Conservation (phyloP, 129 eudicot genomes). For the Apium graveolens region DNA sequence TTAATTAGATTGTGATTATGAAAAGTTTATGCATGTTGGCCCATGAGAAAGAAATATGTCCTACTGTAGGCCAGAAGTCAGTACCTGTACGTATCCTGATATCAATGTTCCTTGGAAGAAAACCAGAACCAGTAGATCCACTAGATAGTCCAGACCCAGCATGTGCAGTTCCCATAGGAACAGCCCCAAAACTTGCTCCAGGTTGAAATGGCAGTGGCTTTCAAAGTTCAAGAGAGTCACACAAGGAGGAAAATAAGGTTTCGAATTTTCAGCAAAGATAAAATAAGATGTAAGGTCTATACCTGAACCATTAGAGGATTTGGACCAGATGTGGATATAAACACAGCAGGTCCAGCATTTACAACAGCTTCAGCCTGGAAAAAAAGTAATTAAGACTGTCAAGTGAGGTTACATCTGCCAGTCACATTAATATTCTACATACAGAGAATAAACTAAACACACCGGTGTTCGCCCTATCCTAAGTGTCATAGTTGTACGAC, state of each 20-base stretch:
- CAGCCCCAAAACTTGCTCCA: constrained; percentile 57
- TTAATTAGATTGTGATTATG: background rate
- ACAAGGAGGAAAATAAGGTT: background rate
- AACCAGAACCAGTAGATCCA: constrained; percentile 44
- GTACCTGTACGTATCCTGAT: constrained; percentile 80
- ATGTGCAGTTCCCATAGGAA: constrained; percentile 39
- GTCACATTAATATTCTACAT: background rate
- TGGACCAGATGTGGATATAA: constrained; percentile 67
- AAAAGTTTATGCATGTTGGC: background rate
- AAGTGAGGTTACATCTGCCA: background rate
- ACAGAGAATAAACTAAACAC: constrained; percentile 17
- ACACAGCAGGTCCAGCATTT: constrained; percentile 81
- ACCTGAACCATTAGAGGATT: constrained; percentile 92
- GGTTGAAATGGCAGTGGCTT: constrained; percentile 76
- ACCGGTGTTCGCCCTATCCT: constrained; percentile 65
- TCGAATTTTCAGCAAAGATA: background rate
- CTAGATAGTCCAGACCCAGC: constrained; percentile 27
- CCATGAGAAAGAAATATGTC: background rate
- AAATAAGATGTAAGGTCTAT: constrained; percentile 2
- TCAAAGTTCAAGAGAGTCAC: background rate
- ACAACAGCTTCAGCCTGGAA: constrained; percentile 65
- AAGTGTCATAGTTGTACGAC: constrained; percentile 71
- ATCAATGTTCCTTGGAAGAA: constrained; percentile 71
- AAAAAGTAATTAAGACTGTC: background rate
- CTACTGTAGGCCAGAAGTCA: background rate